Evolutionary conservation across 345 rosid species (phyloP).

Genomic region (Aegle marmelos): DNA sequence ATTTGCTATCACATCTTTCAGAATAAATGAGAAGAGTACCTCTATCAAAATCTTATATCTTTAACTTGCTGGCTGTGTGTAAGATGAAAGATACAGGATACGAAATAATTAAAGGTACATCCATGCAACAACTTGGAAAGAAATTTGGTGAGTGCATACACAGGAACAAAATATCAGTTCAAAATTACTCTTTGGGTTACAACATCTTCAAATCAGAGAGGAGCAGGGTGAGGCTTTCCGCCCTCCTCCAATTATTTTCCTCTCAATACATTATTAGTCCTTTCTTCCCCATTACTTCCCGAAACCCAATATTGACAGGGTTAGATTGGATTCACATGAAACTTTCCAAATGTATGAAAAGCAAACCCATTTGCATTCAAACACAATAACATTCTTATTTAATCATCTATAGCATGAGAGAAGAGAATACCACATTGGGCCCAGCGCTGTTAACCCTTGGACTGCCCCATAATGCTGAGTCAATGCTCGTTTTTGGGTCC

Average conservation of each 20-base stretch:
- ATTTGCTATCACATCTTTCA: background rate
- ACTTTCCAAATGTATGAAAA: background rate
- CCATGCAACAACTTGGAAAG: background rate
- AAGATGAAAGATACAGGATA: background rate
- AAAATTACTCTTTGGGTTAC: background rate
- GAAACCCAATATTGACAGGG: background rate
- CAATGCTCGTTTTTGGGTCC: conserved; percentile 81
- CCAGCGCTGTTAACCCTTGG: conserved; percentile 95
- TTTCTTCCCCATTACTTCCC: background rate
- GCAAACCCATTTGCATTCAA: background rate
- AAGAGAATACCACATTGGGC: conserved; percentile 71
- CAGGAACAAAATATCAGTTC: background rate
- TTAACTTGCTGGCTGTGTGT: background rate
- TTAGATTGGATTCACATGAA: background rate
- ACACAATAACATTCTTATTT: background rate
- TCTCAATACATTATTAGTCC: background rate
- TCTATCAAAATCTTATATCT: background rate
- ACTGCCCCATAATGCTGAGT: conserved; percentile 96
- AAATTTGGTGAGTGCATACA: background rate
- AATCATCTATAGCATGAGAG: background rate
- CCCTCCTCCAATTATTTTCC: background rate
- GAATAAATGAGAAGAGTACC: background rate
- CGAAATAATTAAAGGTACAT: background rate
- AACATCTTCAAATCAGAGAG: background rate
- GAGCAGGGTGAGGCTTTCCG: background rate